Evolutionary conservation across 441 rosid genomes (phyloP), one percentile per base, ranked within the genome.

Genomic region (Aleurites moluccanus): DNA sequence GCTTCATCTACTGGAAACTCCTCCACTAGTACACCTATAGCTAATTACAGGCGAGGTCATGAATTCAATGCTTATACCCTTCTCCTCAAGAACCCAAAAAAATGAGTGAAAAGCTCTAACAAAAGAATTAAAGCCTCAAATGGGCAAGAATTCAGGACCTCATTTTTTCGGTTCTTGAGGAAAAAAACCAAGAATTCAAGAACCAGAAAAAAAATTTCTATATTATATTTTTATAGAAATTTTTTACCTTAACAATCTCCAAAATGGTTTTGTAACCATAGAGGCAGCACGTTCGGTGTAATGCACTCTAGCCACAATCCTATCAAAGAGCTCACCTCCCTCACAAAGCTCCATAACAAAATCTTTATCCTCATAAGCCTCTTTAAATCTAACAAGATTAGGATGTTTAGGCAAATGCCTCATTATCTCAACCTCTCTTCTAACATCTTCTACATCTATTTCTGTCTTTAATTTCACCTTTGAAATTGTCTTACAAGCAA

Each of bases 361-460:
- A 10, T 92, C 94, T 60, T 50, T 75, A 78, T 95, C 97, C 79
- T 95, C 99, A 11, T 79, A 92, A 3, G 96, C 98, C 80, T 95
- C 98, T 74, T 83, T 88, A 74, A 83, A 88, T 61, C 72, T 67
- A 10, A 90, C 99, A 57, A 95, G 88, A 66, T 89, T 86, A 3
- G 94, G 89, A 81, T 95, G 98, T 67, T 86, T 83, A 2, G 98
- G 98, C 80, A 92, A 77, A 67, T 74, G 83, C 16, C 87, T 85
- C 99, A 92, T 92, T 73, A 92, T 91, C 82, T 90, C 93, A 59
- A 90, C 96, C 83, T 95, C 97, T 84, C 98, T 86, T 81, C 92
- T 86, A 27, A 92, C 96, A 71, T 92, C 99, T 77, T 92, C 94
- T 10, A 92, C 83, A 18, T 92, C 98, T 8, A 95, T 81, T 77